phyloP scores from a whole-genome alignment of 495 filamentous ascomycete genomes.

The Aspergillus wentii region DNA sequence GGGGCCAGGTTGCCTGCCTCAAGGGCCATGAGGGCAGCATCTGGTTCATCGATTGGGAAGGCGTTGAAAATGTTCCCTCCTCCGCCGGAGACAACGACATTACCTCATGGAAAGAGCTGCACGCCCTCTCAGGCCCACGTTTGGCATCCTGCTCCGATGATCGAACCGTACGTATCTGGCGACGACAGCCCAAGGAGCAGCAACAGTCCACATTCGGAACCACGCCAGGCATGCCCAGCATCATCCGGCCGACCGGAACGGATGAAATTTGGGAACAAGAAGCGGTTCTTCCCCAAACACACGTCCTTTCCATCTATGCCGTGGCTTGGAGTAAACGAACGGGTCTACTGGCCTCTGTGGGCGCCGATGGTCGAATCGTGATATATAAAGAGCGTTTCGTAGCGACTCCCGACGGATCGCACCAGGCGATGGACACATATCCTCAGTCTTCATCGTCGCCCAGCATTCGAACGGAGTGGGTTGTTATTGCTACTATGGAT shows the following conservation, averaged over 20 bases:
- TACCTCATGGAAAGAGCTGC: conserved; percentile 30
- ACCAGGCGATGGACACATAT: conserved; percentile 34
- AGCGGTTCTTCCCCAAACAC: conserved; percentile 62
- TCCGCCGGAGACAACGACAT: background rate
- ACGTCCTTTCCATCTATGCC: conserved; percentile 77
- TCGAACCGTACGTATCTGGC: conserved; percentile 71
- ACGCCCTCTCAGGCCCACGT: conserved; percentile 53
- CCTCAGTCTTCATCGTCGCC: conserved; percentile 5
- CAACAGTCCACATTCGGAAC: conserved; percentile 22
- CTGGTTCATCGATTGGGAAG: conserved; percentile 84
- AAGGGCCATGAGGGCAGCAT: conserved; percentile 76
- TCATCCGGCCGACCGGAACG: conserved; percentile 62
- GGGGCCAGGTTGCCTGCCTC: conserved; percentile 81
- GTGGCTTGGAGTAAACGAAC: conserved; percentile 71
- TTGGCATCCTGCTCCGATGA: conserved; percentile 80
- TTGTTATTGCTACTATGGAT: conserved; percentile 55
- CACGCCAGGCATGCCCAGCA: conserved; percentile 64
- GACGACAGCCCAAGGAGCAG: conserved; percentile 49
- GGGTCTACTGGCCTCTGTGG: conserved; percentile 74
- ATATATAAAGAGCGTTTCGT: conserved; percentile 66
- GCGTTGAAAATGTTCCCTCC: conserved; percentile 16
- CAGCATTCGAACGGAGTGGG: conserved; percentile 54
- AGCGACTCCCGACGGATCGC: conserved; percentile 17
- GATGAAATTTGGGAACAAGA: conserved; percentile 82
- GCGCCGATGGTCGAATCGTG: conserved; percentile 79